Percentiles rank a stretch among this genome's conserved stretches.
These are phyloP conservation scores for Laburnicola sp. DNA, from an alignment of 2,329 filamentous ascomycete genomes.

Conservation along the genomic window DNA sequence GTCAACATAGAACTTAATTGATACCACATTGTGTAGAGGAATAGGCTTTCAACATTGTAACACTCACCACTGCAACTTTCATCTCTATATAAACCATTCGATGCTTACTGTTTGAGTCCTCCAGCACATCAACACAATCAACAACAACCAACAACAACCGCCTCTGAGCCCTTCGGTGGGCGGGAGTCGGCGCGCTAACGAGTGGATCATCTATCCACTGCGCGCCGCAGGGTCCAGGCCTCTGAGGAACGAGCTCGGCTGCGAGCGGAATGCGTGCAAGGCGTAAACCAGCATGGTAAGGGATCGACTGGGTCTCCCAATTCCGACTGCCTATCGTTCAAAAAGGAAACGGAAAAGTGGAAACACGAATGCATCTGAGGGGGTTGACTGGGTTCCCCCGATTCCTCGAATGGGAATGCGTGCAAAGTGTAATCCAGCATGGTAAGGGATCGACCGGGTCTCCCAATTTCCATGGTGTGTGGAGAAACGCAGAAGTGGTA, in stretches of 20 bases:
- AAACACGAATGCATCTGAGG: not conserved
- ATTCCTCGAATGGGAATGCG: not conserved
- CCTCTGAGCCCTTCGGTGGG: not conserved
- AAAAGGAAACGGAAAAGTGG: not conserved
- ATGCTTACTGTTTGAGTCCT: not conserved
- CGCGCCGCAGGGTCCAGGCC: not conserved
- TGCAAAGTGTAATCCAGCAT: too few species aligned
- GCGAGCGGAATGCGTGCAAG: not conserved
- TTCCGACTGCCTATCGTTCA: not conserved
- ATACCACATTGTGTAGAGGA: too few species aligned
- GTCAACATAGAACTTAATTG: too few species aligned
- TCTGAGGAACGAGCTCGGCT: not conserved
- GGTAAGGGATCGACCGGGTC: not conserved
- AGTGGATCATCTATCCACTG: constrained; percentile 1
- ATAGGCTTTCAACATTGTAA: too few species aligned
- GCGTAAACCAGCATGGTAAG: not conserved
- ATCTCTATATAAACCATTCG: not conserved
- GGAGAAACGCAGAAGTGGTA: not conserved
- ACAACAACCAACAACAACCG: constrained; percentile 1
- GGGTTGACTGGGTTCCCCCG: not conserved
- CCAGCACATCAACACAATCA: too few species aligned
- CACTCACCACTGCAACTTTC: too few species aligned
- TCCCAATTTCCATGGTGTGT: not conserved
- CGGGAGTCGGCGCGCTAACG: not conserved
- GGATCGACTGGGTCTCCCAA: not conserved